These are phyloP conservation scores for Alternaria triticina DNA, from an alignment of 2,329 filamentous ascomycete genomes.

Conservation along the genomic window DNA sequence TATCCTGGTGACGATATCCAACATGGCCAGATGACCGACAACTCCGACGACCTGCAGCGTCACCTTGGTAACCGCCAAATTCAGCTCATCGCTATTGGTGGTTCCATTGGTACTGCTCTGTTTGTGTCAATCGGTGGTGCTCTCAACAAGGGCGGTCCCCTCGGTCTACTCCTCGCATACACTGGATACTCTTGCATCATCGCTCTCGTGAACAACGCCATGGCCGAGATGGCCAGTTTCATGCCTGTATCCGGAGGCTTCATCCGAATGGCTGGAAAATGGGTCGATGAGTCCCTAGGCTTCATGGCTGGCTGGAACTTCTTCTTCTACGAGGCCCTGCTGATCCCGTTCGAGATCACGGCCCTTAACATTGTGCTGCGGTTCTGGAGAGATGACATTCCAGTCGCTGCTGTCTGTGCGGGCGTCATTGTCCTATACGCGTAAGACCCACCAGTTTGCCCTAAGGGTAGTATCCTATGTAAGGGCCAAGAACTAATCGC, in stretches of 20 bases:
- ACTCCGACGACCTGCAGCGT: constrained; percentile 47
- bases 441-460: constrained; percentile 33
- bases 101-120: constrained; percentile 54
- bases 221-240: constrained; percentile 69
- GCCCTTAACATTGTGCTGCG: constrained; percentile 49
- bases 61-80: constrained; percentile 51
- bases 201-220: constrained; percentile 68
- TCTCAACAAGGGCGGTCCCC: constrained; percentile 58
- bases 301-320: constrained; percentile 63
- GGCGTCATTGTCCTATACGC: constrained; percentile 52
- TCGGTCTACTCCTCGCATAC: constrained; percentile 65
- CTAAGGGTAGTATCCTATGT: not conserved
- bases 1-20: constrained; percentile 34
- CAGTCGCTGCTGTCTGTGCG: constrained; percentile 49
- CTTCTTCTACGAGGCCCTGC: constrained; percentile 59
- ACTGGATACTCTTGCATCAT: constrained; percentile 62
- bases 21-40: constrained; percentile 39
- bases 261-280: constrained; percentile 68
- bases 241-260: constrained; percentile 70
- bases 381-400: constrained; percentile 56
- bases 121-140: constrained; percentile 69
- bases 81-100: constrained; percentile 51
- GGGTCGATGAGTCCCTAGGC: constrained; percentile 69
- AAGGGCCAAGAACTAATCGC: constrained; percentile 17
- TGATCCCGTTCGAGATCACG: constrained; percentile 61